A percentile compares a stretch with the other conserved stretches of the same genome.
phyloP scores from a whole-genome alignment of 78 protist species.

The Dictyostelium discoideum region dicty_2.7 NC_007089.4:867501-868000 shows the following conservation, averaged over 20 bases:
- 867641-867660: no score
- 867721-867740: conserved; percentile 57
- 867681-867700: background rate
- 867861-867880: conserved; percentile 48
- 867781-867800: conserved; percentile 75
- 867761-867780: conserved; percentile 73
- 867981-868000: background rate
- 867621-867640: no score
- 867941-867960: background rate
- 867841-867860: conserved; percentile 63
- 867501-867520: conserved; percentile 62
- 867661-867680: no score
- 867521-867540: conserved; percentile 38
- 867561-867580: conserved; percentile 77
- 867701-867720: conserved; percentile 35
- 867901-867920: background rate
- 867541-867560: conserved; percentile 81
- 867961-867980: background rate
- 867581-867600: conserved; percentile 83
- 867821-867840: conserved; percentile 17
- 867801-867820: conserved; percentile 44
- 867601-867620: conserved; percentile 62
- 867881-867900: conserved; percentile 41
- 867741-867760: conserved; percentile 12
- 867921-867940: background rate